Evolutionary conservation across 495 filamentous ascomycete species (phyloP).

Genomic region (Podospora pseudopauciseta): DNA sequence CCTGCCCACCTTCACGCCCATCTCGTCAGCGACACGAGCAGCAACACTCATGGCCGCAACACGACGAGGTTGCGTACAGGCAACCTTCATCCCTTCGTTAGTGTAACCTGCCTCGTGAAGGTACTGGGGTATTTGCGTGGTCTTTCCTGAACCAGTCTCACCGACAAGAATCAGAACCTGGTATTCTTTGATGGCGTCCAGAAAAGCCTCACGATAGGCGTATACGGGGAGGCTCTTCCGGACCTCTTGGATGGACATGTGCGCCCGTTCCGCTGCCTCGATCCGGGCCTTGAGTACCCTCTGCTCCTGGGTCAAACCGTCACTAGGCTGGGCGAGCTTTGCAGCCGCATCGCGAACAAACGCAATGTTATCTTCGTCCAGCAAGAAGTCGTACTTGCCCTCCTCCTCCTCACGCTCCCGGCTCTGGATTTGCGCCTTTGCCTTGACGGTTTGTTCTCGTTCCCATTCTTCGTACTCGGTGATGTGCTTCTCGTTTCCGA

Average conservation of each 20-base stretch:
- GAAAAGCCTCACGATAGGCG: slow-evolving; percentile 67
- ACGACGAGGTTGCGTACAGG: slow-evolving; percentile 85
- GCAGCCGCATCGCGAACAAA: slow-evolving; percentile 80
- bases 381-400: slow-evolving; percentile 90
- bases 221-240: slow-evolving; percentile 90
- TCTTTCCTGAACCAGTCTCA: slow-evolving; percentile 87
- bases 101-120: slow-evolving; percentile 90
- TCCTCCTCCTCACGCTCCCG: slow-evolving; percentile 73
- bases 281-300: slow-evolving; percentile 71
- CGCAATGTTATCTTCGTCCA: slow-evolving; percentile 85
- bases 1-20: slow-evolving; percentile 85
- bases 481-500: slow-evolving; percentile 82
- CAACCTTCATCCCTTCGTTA: slow-evolving; percentile 65
- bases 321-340: slow-evolving; percentile 46
- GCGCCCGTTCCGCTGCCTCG: slow-evolving; percentile 82
- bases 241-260: slow-evolving; percentile 81
- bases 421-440: slow-evolving; percentile 77
- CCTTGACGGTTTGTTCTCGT: slow-evolving; percentile 82
- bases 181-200: slow-evolving; percentile 68
- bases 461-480: slow-evolving; percentile 98
- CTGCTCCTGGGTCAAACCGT: slow-evolving; percentile 73
- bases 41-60: slow-evolving; percentile 97
- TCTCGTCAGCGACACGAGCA: slow-evolving; percentile 88
- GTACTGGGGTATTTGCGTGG: slow-evolving; percentile 85
- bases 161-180: slow-evolving; percentile 83